These are phyloP conservation scores for Pseudonitzschia multistriata DNA, from an alignment of 108 stramenopile genomes.

Conservation along the genomic window DNA sequence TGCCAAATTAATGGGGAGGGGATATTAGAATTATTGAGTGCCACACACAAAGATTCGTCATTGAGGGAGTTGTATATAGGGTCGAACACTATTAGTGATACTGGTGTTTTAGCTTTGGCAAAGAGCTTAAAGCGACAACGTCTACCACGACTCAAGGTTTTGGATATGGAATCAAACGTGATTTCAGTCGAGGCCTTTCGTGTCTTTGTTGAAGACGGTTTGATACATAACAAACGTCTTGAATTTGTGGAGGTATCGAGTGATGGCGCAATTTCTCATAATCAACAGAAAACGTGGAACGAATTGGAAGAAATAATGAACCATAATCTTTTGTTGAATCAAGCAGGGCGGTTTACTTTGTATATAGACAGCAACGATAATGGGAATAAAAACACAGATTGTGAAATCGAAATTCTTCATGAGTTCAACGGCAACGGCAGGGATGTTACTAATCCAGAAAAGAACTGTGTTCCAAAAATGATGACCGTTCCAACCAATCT, in stretches of 20 bases:
- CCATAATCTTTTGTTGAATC: conserved; percentile 15
- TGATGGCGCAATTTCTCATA: conserved; percentile 10
- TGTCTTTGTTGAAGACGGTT: conserved; percentile 10
- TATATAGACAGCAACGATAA: conserved; percentile 2
- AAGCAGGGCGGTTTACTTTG: conserved; percentile 8
- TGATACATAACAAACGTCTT: conserved; percentile 6
- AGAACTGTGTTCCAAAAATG: neutral
- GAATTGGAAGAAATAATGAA: conserved; percentile 3
- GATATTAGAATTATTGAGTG: conserved; percentile 1
- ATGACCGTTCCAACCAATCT: neutral
- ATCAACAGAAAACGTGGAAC: conserved; percentile 1
- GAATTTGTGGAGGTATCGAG: conserved; percentile 1
- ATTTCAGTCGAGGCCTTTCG: conserved; percentile 11
- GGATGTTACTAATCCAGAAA: too few species aligned
- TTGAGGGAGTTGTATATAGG: conserved; percentile 8
- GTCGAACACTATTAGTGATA: conserved; percentile 13
- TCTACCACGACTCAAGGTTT: conserved; percentile 1
- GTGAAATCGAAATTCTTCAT: neutral
- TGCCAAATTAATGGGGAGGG: conserved; percentile 8
- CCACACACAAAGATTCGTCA: neutral
- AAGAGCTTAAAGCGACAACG: neutral
- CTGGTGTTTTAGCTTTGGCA: conserved; percentile 2
- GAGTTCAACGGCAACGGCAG: neutral
- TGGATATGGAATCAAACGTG: conserved; percentile 8
- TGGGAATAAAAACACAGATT: neutral